Evolutionary conservation across 2,329 filamentous ascomycete species (phyloP), one percentile per base, ranked within the genome.

Genomic region (Nemania sp.): DNA sequence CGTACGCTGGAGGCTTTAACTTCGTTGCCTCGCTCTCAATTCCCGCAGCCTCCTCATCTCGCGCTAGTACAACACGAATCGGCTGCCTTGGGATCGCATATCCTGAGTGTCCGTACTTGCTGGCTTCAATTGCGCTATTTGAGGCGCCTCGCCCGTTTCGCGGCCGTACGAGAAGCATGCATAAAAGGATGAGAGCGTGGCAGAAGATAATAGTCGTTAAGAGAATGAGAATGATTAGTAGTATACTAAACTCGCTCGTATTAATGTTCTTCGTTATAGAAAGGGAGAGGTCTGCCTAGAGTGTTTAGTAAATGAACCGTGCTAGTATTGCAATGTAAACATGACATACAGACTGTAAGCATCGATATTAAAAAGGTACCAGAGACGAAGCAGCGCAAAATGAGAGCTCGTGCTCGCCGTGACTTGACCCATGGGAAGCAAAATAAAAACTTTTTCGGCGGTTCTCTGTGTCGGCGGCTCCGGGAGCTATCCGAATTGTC

Each of bases 1-100:
- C 94, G 77, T 97, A 97, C 1, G 93, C 93, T 0, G 94, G 94
- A 3, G 94, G 94, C 8, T 89, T 88, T 22, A 85, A 72, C 73
- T 89, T 89, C 49, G 82, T 81, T 0, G 86, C 81, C 66, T 88
- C 86, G 58, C 83, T 86, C 64, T 87, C 85, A 61, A 85, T 78
- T 3, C 86, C 87, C 1, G 82, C 86, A 20, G 88, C 86, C 75
- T 94, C 92, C 75, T 94, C 92, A 75, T 96, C 93, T 47, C 88
- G 86, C 1, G 89, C 89, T 53, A 95, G 84, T 20, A 92, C 87
- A 11, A 97, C 92, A 47, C 87, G 90, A 69, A 97, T 97, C 0
- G 94, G 94, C 27, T 87, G 84, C 8, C 85, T 81, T 3, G 93
- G 93, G 38, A 93, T 84, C 62, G 89, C 89, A 73, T 93, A 95